phyloP scores from a whole-genome alignment of 2,329 filamentous ascomycete genomes.

The Colletotrichum gloeosporioides region DNA sequence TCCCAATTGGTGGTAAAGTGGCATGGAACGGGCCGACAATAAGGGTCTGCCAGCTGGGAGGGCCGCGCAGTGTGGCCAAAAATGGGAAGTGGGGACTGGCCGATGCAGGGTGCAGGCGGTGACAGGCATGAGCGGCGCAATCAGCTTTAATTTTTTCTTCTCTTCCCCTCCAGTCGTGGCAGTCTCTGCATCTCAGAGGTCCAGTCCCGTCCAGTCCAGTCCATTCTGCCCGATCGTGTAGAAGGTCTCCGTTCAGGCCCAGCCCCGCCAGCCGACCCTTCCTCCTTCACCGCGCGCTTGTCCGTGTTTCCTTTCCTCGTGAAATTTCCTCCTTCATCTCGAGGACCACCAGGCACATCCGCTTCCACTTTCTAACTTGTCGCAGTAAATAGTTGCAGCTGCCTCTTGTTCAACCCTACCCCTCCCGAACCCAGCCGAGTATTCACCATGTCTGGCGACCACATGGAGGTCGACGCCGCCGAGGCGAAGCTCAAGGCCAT shows the following conservation, averaged over 20 bases:
- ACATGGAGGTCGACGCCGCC: slow-evolving; percentile 65
- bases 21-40: slow-evolving; percentile 12
- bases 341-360: not conserved
- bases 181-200: not conserved
- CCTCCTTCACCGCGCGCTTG: slow-evolving; percentile 16
- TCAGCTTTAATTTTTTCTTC: slow-evolving; percentile 13
- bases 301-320: slow-evolving; percentile 3
- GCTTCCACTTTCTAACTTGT: not conserved
- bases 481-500: slow-evolving; percentile 72
- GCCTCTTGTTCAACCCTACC: not conserved
- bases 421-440: not conserved
- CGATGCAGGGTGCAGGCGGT: slow-evolving; percentile 21
- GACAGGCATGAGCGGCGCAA: slow-evolving; percentile 18
- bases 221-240: slow-evolving; percentile 15
- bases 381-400: not conserved
- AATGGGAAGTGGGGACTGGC: not conserved
- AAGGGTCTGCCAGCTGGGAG: slow-evolving; percentile 15
- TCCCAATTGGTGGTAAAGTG: not conserved
- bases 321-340: slow-evolving; percentile 9
- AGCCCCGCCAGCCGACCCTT: slow-evolving; percentile 11
- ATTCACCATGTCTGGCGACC: slow-evolving; percentile 48
- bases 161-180: not conserved
- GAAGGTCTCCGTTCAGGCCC: slow-evolving; percentile 8
- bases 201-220: slow-evolving; percentile 4
- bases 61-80: not conserved